Conservation (phyloP, 2,329 filamentous ascomycete genomes). For the Penicillium sclerotigenum region DNA sequence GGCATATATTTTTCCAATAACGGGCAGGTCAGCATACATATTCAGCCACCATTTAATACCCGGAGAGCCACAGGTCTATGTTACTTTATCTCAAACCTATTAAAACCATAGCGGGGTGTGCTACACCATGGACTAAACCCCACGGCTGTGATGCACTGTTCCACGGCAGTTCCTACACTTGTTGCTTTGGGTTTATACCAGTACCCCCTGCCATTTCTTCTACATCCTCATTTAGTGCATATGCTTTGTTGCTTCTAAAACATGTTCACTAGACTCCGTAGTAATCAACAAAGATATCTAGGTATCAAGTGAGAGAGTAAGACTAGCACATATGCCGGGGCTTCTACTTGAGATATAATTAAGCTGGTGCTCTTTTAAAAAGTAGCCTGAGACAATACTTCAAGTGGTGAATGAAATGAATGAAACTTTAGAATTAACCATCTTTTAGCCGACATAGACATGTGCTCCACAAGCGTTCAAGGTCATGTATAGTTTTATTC, state of each 20-base stretch:
- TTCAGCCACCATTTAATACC: background rate
- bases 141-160: background rate
- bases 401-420: background rate
- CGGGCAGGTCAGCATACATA: background rate
- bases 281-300: too few relatives aligned
- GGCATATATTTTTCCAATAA: background rate
- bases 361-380: too few relatives aligned
- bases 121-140: background rate
- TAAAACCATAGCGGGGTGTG: background rate
- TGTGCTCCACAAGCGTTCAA: background rate
- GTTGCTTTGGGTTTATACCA: background rate
- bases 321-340: background rate
- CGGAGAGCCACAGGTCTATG: background rate
- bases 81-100: background rate
- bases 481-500: background rate
- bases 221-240: background rate
- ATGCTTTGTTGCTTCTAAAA: background rate
- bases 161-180: background rate
- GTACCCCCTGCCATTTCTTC: background rate
- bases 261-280: background rate
- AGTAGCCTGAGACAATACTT: background rate
- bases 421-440: background rate
- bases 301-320: background rate
- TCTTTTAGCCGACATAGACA: background rate
- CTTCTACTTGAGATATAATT: background rate